Percentiles rank a stretch among this genome's conserved stretches.
These are phyloP conservation scores for Daldinia sp. DNA, from an alignment of 2,329 filamentous ascomycete species.

Conservation along the genomic window DNA sequence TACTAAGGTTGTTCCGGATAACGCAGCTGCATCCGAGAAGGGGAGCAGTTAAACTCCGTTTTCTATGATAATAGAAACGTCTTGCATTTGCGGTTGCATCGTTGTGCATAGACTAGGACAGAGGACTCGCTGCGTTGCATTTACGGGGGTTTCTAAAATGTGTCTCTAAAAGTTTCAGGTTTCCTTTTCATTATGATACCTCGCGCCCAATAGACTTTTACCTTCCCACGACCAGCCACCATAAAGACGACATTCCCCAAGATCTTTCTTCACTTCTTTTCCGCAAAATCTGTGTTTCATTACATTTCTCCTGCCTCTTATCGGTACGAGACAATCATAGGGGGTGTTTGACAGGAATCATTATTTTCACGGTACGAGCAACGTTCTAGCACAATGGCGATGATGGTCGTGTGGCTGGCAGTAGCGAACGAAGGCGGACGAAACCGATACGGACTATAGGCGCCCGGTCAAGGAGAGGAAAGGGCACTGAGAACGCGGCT, in stretches of 20 bases:
- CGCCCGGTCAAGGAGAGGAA: conserved; percentile 20
- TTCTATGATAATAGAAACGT: conserved; percentile 53
- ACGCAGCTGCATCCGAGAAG: conserved; percentile 60
- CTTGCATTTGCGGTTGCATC: conserved; percentile 55
- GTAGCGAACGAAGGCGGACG: conserved; percentile 12
- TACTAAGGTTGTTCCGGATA: conserved; percentile 71
- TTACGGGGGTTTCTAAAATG: conserved; percentile 58
- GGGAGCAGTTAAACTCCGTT: conserved; percentile 61
- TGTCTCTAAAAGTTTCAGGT: conserved; percentile 60
- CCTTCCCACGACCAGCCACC: conserved; percentile 48
- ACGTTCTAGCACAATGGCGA: conserved; percentile 23
- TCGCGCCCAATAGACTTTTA: conserved; percentile 52
- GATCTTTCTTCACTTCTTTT: conserved; percentile 37
- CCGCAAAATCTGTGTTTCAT: conserved; percentile 45
- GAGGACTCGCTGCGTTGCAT: conserved; percentile 57
- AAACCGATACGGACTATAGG: conserved; percentile 15
- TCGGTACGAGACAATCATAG: conserved; percentile 30
- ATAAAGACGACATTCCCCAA: conserved; percentile 46
- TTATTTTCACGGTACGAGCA: conserved; percentile 30
- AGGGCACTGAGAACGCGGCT: conserved; percentile 19
- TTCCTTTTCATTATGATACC: conserved; percentile 59
- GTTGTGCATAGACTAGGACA: conserved; percentile 59
- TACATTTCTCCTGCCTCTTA: conserved; percentile 39
- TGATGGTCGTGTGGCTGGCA: conserved; percentile 10
- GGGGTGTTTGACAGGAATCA: conserved; percentile 32